Conservation (phyloP, 1,139 yeast genomes). For the Geotrichum reessii region DNA sequence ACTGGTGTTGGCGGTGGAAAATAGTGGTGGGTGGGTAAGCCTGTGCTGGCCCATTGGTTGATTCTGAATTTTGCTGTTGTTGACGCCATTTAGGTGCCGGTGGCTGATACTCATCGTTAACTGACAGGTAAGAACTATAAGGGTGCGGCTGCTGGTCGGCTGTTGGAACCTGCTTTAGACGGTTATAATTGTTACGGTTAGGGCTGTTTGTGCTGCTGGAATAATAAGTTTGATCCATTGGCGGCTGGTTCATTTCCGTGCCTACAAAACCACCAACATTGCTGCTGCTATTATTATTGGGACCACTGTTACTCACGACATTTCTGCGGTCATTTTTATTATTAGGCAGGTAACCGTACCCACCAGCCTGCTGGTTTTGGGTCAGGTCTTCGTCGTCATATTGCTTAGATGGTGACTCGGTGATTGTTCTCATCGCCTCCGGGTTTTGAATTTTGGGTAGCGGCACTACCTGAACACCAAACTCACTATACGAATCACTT, state of each 20-base stretch:
- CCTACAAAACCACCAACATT: neutral
- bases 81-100: conserved; percentile 6
- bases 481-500: conserved; percentile 5
- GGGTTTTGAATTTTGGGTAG: conserved; percentile 20
- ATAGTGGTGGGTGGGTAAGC: neutral
- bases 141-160: neutral
- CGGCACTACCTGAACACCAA: conserved; percentile 6
- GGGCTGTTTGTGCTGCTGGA: neutral
- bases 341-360: neutral
- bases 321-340: conserved; percentile 17
- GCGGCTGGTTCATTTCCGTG: neutral
- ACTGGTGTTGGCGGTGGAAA: neutral
- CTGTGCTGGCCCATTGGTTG: too few relatives aligned
- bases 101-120: neutral
- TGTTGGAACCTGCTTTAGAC: neutral
- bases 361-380: neutral
- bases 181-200: neutral
- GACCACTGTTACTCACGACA: neutral
- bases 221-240: neutral
- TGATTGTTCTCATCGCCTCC: conserved; percentile 17
- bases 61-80: neutral
- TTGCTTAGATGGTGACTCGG: conserved; percentile 2
- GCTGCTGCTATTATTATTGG: neutral
- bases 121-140: neutral
- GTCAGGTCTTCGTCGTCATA: conserved; percentile 12